A percentile compares a stretch with the other conserved stretches of the same genome.
These are phyloP conservation scores for Ustilago cynodontis DNA, from an alignment of 1,284 basidiomycete genomes.

Conservation along the genomic window DNA sequence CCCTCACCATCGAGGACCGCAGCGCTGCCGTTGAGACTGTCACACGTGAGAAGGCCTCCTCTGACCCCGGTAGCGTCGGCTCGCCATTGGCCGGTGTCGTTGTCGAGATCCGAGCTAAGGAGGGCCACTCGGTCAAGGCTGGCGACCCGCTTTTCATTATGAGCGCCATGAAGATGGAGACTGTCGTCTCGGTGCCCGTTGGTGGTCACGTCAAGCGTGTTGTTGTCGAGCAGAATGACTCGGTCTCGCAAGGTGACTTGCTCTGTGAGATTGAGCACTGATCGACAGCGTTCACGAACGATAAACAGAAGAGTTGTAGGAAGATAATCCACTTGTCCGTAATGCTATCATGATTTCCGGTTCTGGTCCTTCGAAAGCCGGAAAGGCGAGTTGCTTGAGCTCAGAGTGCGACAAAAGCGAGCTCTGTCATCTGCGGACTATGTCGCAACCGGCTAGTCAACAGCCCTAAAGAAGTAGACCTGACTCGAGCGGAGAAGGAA, in stretches of 20 bases:
- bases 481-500: constrained; percentile 2
- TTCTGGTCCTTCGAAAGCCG: background rate
- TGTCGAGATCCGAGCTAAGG: constrained; percentile 95
- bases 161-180: constrained; percentile 78
- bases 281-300: constrained; percentile 6
- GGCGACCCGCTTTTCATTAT: constrained; percentile 85
- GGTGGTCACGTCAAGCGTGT: constrained; percentile 95
- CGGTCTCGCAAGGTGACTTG: constrained; percentile 87
- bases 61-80: constrained; percentile 93
- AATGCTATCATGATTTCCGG: constrained; percentile 9
- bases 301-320: constrained; percentile 10
- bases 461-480: background rate
- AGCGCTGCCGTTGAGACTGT: constrained; percentile 92
- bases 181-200: constrained; percentile 91
- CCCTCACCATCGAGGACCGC: constrained; percentile 84
- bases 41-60: constrained; percentile 90
- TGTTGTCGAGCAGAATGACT: constrained; percentile 79
- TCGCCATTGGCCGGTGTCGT: constrained; percentile 88
- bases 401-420: background rate
- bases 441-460: background rate
- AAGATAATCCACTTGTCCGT: constrained; percentile 8
- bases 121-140: constrained; percentile 96
- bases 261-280: constrained; percentile 75
- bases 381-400: background rate
- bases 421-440: background rate